Conservation (phyloP, 129 eudicot genomes). For the Tanacetum coccineum region DNA sequence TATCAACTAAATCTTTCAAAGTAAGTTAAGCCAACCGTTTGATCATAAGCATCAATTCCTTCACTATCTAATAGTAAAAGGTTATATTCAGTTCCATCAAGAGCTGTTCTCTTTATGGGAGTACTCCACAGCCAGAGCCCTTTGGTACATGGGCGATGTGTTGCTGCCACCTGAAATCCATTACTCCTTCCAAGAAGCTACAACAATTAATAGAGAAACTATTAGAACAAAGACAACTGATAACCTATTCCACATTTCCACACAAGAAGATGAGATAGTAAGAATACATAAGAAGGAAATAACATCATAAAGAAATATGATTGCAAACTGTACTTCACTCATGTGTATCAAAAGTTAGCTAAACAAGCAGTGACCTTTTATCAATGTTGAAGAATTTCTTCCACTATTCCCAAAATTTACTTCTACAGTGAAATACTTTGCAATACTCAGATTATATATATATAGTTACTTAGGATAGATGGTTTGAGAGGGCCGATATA, state of each 20-base stretch:
- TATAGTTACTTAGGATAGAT: too few relatives aligned
- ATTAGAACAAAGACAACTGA: slow-evolving; percentile 11
- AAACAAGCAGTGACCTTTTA: background rate
- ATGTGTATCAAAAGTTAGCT: background rate
- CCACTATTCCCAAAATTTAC: too few relatives aligned
- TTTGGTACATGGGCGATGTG: slow-evolving; percentile 97
- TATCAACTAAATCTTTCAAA: background rate
- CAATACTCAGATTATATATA: too few relatives aligned
- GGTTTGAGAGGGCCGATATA: too few relatives aligned
- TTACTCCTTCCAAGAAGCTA: slow-evolving; percentile 98
- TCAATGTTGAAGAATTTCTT: too few relatives aligned
- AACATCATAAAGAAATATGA: background rate
- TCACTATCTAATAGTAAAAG: slow-evolving; percentile 90
- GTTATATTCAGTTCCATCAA: slow-evolving; percentile 92
- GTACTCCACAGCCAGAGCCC: slow-evolving; percentile 99
- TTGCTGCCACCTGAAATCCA: slow-evolving; percentile 95
- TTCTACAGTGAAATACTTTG: too few relatives aligned
- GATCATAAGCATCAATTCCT: slow-evolving; percentile 99
- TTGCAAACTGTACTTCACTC: slow-evolving; percentile 5
- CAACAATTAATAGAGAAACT: slow-evolving; percentile 14
- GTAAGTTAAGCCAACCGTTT: slow-evolving; percentile 61
- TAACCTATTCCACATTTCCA: slow-evolving; percentile 6
- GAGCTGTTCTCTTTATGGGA: slow-evolving; percentile 85
- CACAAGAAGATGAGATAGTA: slow-evolving; percentile 8
- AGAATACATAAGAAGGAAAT: background rate